These are phyloP conservation scores for Dioszegia hungarica DNA, from an alignment of 768 basidiomycete genomes.

Conservation along the genomic window DNA sequence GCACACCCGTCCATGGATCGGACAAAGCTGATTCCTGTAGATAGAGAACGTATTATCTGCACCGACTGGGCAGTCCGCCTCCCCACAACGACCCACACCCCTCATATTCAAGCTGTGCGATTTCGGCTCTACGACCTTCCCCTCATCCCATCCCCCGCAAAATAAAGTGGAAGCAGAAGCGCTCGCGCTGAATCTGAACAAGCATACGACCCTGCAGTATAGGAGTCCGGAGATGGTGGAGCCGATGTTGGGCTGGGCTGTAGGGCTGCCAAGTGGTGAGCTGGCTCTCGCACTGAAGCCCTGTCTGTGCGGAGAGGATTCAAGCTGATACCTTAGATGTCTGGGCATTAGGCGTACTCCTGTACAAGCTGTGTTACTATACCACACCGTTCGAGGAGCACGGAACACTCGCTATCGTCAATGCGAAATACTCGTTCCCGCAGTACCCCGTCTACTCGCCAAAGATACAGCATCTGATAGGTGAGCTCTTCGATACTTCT, in stretches of 20 bases:
- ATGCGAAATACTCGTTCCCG: conserved; percentile 89
- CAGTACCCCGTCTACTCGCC: conserved; percentile 81
- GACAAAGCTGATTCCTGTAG: conserved; percentile 20
- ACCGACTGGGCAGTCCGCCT: conserved; percentile 28
- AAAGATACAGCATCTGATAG: conserved; percentile 75
- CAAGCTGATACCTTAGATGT: conserved; percentile 57
- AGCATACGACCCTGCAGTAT: conserved; percentile 94
- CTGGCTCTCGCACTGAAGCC: neutral
- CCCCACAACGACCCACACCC: conserved; percentile 61
- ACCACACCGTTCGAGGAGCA: conserved; percentile 99
- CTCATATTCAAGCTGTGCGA: conserved; percentile 93
- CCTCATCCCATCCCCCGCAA: conserved; percentile 65
- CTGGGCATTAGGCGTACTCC: conserved; percentile 92
- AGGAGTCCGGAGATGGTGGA: conserved; percentile 99
- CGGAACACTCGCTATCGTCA: conserved; percentile 89
- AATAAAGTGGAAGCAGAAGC: conserved; percentile 77
- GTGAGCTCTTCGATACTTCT: conserved; percentile 50
- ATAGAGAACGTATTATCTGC: conserved; percentile 88
- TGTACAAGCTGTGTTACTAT: conserved; percentile 99
- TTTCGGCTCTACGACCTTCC: conserved; percentile 85
- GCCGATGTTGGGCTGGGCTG: conserved; percentile 45
- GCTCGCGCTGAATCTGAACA: conserved; percentile 84
- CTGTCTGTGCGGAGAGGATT: neutral
- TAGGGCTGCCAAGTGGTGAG: conserved; percentile 46
- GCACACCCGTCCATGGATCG: neutral